phyloP scores from a whole-genome alignment of 164 flowering plant species.

The Amborella trichopoda region DNA sequence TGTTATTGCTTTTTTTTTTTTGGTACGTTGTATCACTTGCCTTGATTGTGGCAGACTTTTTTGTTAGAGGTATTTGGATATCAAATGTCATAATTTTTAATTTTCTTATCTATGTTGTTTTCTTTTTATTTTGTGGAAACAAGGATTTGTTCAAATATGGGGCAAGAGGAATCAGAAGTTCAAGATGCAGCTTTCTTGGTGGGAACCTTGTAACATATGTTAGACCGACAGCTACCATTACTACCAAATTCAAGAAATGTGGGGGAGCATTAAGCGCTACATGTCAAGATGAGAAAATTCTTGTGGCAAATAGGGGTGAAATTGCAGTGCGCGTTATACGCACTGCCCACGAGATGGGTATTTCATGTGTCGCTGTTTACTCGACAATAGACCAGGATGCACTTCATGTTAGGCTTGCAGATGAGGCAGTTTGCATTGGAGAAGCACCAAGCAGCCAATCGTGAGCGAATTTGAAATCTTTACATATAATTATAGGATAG shows the following conservation, averaged over 20 bases:
- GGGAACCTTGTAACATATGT: conserved; percentile 48
- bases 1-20: not conserved
- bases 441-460: conserved; percentile 98
- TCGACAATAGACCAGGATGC: conserved; percentile 98
- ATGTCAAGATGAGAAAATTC: conserved; percentile 68
- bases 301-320: conserved; percentile 96
- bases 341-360: conserved; percentile 96
- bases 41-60: not conserved
- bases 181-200: conserved; percentile 59
- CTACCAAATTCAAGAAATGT: conserved; percentile 26
- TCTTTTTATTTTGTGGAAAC: not conserved
- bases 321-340: conserved; percentile 95
- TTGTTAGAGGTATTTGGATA: not conserved
- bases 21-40: not conserved
- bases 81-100: not conserved
- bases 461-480: conserved; percentile 67
- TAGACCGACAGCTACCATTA: conserved; percentile 27
- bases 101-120: not conserved
- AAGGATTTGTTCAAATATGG: conserved; percentile 34
- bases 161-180: conserved; percentile 36
- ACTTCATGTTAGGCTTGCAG: conserved; percentile 94
- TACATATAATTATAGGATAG: no score
- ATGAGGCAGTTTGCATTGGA: conserved; percentile 97
- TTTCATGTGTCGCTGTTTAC: conserved; percentile 96
- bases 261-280: conserved; percentile 57